Evolutionary conservation across 2,329 filamentous ascomycete genomes (phyloP), one percentile per base, ranked within the genome.

Genomic region (Colletotrichum costaricense): DNA sequence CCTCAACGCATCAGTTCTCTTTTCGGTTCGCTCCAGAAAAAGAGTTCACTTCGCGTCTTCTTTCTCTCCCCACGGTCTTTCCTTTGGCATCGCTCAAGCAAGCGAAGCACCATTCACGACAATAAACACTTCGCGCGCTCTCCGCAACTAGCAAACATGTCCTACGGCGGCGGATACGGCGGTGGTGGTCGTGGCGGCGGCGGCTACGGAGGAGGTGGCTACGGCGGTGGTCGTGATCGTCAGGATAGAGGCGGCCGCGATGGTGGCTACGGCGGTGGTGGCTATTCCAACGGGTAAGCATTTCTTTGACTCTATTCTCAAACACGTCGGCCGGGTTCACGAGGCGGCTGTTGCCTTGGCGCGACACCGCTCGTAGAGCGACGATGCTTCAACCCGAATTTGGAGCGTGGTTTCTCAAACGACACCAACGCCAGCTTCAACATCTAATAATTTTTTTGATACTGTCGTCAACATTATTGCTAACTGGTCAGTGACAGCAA

Each of bases 401-500:
- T 22, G 42, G 54, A 22, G 42, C 42, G 64, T 63, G 28, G 22
- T 52, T 14, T 64, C 30, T 73, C 28, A 9, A 28, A 33, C n/a
- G 1, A 65, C 46, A 7, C 2, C 33, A 28, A 60, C 26, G 38
- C 54, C 22, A 38, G 19, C 55, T 24, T 55, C 38, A 28, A 12
- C 69, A 59, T 59, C 19, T 3, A 11, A 11, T 11, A 33, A 26
- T 0, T 4, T 9, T 22, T 7, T 26, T 16, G 65, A 72, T 46
- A 69, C 63, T 54, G 54, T 57, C 35, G 55, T 62, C 49, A 66
- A 73, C 69, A 62, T 62, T 75, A 12, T 54, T 74, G 59, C 86
- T 88, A 81, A 88, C 81, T 55, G 16, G 9, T 35, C 75, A 88
- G 89, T 76, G 87, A 87, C 78, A 83, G 85, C 74, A 86, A 86